Conservation (phyloP, 2,329 filamentous ascomycete species). For the Piedraia hortae region DNA sequence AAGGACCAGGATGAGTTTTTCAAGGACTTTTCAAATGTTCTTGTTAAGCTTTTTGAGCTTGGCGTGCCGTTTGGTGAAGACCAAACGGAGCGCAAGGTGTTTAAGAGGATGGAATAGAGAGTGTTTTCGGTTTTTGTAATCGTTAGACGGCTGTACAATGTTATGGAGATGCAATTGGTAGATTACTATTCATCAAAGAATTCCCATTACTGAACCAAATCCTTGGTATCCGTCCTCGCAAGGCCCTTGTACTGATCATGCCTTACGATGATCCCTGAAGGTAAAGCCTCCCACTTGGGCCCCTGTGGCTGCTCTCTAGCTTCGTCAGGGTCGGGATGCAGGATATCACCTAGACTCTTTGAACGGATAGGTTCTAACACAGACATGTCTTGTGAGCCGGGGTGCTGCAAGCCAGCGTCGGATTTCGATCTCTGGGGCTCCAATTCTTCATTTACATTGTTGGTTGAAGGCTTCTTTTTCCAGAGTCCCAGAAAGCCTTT, state of each 20-base stretch:
- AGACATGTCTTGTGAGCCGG: slow-evolving; percentile 3
- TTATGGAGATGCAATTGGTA: too few species aligned
- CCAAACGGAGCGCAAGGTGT: slow-evolving; percentile 18
- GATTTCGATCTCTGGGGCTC: slow-evolving; percentile 9
- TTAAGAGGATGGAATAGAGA: slow-evolving; percentile 19
- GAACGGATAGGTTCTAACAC: slow-evolving; percentile 4
- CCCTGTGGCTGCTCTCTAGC: slow-evolving; percentile 1
- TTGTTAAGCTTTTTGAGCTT: slow-evolving; percentile 69
- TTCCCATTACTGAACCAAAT: too few species aligned
- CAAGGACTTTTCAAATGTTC: slow-evolving; percentile 60
- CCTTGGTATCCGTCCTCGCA: slow-evolving; percentile 13
- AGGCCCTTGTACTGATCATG: slow-evolving; percentile 18
- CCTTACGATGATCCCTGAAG: slow-evolving; percentile 12
- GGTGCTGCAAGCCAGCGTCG: slow-evolving; percentile 5
- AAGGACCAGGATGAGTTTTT: slow-evolving; percentile 82
- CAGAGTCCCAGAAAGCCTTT: slow-evolving; percentile 9
- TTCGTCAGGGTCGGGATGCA: too few species aligned
- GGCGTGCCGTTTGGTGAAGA: slow-evolving; percentile 55
- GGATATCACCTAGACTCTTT: slow-evolving; percentile 4
- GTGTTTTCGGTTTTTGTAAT: too few species aligned
- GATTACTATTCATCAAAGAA: too few species aligned
- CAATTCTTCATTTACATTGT: too few species aligned
- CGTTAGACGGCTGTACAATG: too few species aligned
- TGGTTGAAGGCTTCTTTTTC: slow-evolving; percentile 2
- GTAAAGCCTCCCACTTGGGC: slow-evolving; percentile 3